Conservation (phyloP, 2,329 filamentous ascomycete species). For the Ramularia endophylla region DNA sequence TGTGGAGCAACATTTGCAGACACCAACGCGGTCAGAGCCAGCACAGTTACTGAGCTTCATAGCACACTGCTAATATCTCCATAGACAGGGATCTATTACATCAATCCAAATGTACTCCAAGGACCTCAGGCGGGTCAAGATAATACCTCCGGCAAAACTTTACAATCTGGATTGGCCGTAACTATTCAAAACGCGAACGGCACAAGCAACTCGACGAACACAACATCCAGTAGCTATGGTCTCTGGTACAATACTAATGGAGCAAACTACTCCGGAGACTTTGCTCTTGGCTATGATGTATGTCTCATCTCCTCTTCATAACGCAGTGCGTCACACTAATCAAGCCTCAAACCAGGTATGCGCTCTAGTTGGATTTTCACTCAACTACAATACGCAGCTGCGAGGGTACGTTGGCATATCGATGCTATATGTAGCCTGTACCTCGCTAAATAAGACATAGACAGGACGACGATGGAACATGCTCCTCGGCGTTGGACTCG, state of each 20-base stretch:
- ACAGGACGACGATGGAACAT: conserved; percentile 9
- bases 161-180: conserved; percentile 2
- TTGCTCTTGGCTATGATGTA: conserved; percentile 10
- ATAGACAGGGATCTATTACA: conserved; percentile 4
- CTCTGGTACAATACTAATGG: conserved; percentile 12
- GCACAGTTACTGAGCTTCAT: too few relatives aligned
- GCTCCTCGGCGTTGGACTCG: conserved; percentile 6
- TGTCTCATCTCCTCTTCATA: neutral
- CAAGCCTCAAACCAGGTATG: conserved; percentile 1
- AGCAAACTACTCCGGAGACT: conserved; percentile 8
- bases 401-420: conserved; percentile 4
- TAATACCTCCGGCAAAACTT: conserved; percentile 5
- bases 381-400: conserved; percentile 11
- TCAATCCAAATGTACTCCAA: conserved; percentile 10
- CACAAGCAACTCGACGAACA: conserved; percentile 1
- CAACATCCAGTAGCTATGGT: conserved; percentile 4
- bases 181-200: conserved; percentile 2
- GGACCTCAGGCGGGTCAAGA: conserved; percentile 7
- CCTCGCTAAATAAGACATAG: too few relatives aligned
- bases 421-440: too few relatives aligned
- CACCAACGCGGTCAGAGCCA: conserved; percentile 4
- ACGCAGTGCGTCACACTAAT: neutral
- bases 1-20: conserved; percentile 12
- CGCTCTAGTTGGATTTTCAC: conserved; percentile 4
- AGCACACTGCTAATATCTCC: too few relatives aligned